Conservation (phyloP, 192 early-diverging fungal species). For the Backusella australiensis region DNA sequence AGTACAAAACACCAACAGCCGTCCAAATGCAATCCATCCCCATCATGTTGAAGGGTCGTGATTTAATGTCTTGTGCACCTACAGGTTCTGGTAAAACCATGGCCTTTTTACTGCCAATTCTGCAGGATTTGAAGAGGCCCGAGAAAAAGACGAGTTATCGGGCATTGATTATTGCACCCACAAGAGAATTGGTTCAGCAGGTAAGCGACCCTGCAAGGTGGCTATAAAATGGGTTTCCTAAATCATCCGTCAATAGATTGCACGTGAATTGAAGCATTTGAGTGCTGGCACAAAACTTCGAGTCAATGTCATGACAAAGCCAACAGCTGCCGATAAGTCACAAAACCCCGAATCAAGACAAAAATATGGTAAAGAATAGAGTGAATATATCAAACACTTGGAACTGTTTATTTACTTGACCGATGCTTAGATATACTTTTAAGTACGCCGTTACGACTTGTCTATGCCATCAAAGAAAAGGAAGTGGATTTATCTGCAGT, state of each 20-base stretch:
- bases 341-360: slow-evolving; percentile 62
- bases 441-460: slow-evolving; percentile 89
- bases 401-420: not conserved
- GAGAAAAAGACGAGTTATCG: slow-evolving; percentile 77
- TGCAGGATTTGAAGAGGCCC: slow-evolving; percentile 79
- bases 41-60: slow-evolving; percentile 85
- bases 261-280: slow-evolving; percentile 76
- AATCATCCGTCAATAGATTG: slow-evolving; percentile 60
- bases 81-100: slow-evolving; percentile 99
- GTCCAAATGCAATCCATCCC: slow-evolving; percentile 43
- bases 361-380: slow-evolving; percentile 52
- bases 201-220: slow-evolving; percentile 20
- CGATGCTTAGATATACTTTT: slow-evolving; percentile 79
- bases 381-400: not conserved
- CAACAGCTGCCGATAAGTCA: slow-evolving; percentile 64
- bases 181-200: slow-evolving; percentile 88
- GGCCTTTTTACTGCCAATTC: slow-evolving; percentile 89
- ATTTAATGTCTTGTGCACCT: slow-evolving; percentile 94
- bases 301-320: slow-evolving; percentile 80
- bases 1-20: slow-evolving; percentile 59
- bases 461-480: slow-evolving; percentile 80
- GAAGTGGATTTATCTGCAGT: slow-evolving; percentile 72
- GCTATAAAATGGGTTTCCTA: not conserved
- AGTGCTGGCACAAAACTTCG: slow-evolving; percentile 76
- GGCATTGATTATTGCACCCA: slow-evolving; percentile 91